A percentile compares a stretch with the other conserved stretches of the same genome.
These are phyloP conservation scores for Rhynchospora tenuis DNA, from an alignment of 176 grass and related monocot genomes.

Conservation along the genomic window DNA sequence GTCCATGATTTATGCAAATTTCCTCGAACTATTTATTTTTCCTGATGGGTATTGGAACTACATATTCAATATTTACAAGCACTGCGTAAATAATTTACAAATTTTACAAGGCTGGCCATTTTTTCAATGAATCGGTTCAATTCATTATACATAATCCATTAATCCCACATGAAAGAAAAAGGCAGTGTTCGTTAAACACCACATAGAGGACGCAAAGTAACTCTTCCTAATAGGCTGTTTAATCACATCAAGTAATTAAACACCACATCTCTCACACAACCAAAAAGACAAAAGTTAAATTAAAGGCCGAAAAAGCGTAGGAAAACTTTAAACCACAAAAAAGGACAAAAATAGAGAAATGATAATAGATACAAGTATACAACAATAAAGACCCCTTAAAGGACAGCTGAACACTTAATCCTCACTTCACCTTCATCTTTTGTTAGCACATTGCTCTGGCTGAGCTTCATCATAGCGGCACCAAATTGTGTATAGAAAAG, in stretches of 20 bases:
- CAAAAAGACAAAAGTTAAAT: background rate
- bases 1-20: background rate
- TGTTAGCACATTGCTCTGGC: slow-evolving; percentile 51
- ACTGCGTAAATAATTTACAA: background rate
- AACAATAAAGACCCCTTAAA: background rate
- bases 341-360: background rate
- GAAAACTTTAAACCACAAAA: background rate
- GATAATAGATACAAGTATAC: background rate
- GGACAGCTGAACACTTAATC: slow-evolving; percentile 57
- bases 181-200: background rate
- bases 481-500: slow-evolving; percentile 48
- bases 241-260: background rate
- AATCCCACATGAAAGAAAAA: background rate
- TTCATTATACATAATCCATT: background rate
- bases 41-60: background rate
- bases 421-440: slow-evolving; percentile 65
- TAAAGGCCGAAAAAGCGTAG: background rate
- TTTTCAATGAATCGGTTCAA: background rate
- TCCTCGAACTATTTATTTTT: background rate
- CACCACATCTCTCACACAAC: slow-evolving; percentile 3
- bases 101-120: too few relatives aligned
- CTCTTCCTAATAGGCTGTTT: background rate
- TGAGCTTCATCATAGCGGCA: slow-evolving; percentile 50
- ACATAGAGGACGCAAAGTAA: background rate
- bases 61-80: background rate